These are phyloP conservation scores for Collybiopsis luxurians DNA, from an alignment of 768 basidiomycete genomes.

Conservation along the genomic window DNA sequence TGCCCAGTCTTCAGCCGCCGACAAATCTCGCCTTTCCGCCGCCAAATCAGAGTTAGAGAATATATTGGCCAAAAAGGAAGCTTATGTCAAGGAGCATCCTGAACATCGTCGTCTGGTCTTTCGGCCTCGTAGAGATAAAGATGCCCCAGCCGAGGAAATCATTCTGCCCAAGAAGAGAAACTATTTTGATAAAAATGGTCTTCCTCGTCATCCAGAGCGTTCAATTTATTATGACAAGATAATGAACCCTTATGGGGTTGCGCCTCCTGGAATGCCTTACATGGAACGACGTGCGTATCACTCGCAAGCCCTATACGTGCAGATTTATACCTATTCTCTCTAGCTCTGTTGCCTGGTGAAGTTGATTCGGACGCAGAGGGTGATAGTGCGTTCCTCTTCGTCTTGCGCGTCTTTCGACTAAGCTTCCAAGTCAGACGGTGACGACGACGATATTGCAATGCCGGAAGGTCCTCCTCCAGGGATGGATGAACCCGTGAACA, in stretches of 20 bases:
- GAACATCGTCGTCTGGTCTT: conserved; percentile 88
- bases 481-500: conserved; percentile 42
- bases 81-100: conserved; percentile 90
- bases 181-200: conserved; percentile 78
- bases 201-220: conserved; percentile 87
- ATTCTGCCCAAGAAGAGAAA: conserved; percentile 51
- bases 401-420: background rate
- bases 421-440: conserved; percentile 25
- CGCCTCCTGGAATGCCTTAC: conserved; percentile 98
- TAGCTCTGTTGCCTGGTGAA: conserved; percentile 64
- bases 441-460: conserved; percentile 67
- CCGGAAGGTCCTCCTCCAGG: conserved; percentile 65
- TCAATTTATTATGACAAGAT: conserved; percentile 91
- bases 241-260: conserved; percentile 91
- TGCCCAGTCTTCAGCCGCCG: conserved; percentile 40
- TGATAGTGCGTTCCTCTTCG: conserved; percentile 32
- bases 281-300: conserved; percentile 69
- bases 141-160: conserved; percentile 37
- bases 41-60: conserved; percentile 78
- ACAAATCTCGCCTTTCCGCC: conserved; percentile 64
- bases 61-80: conserved; percentile 84
- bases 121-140: conserved; percentile 45
- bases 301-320: background rate
- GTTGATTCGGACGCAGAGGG: conserved; percentile 61
- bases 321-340: background rate